phyloP scores from a whole-genome alignment of 2,329 filamentous ascomycete genomes.

The Aspergillus awamori region DNA sequence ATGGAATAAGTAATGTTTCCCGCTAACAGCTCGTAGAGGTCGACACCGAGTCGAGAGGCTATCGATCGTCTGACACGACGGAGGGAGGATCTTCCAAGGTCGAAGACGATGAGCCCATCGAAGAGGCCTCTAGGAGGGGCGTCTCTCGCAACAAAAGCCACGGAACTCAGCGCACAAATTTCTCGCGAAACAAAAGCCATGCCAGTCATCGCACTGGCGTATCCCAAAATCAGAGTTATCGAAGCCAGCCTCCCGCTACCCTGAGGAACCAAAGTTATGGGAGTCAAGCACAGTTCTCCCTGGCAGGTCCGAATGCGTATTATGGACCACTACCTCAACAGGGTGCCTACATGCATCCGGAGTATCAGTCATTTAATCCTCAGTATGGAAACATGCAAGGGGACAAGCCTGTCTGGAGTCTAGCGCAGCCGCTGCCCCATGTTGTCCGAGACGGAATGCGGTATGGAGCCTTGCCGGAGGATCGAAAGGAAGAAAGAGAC shows the following conservation, averaged over 20 bases:
- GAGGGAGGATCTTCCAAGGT: neutral
- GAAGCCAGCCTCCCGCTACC: neutral
- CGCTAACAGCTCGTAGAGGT: neutral
- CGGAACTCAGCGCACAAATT: neutral
- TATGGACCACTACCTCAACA: neutral
- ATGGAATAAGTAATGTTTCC: neutral
- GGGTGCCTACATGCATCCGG: conserved; percentile 16
- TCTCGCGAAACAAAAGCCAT: neutral
- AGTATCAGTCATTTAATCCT: conserved; percentile 47
- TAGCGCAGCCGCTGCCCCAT: conserved; percentile 55
- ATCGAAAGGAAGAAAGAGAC: conserved; percentile 1
- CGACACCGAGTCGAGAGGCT: neutral
- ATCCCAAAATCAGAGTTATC: neutral
- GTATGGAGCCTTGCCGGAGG: conserved; percentile 18
- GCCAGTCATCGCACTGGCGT: neutral
- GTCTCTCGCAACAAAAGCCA: neutral
- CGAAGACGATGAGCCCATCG: neutral
- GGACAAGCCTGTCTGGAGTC: conserved; percentile 52
- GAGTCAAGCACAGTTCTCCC: neutral
- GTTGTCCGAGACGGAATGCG: conserved; percentile 55
- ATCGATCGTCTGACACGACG: neutral
- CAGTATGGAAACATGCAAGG: conserved; percentile 51
- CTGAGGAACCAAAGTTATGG: neutral
- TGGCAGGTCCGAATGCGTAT: conserved; percentile 1
- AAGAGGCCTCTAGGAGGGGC: neutral